A percentile compares a stretch with the other conserved stretches of the same genome.
These are phyloP conservation scores for Nannochloris sp. DNA, from an alignment of 139 green algal genomes.

Conservation along the genomic window DNA sequence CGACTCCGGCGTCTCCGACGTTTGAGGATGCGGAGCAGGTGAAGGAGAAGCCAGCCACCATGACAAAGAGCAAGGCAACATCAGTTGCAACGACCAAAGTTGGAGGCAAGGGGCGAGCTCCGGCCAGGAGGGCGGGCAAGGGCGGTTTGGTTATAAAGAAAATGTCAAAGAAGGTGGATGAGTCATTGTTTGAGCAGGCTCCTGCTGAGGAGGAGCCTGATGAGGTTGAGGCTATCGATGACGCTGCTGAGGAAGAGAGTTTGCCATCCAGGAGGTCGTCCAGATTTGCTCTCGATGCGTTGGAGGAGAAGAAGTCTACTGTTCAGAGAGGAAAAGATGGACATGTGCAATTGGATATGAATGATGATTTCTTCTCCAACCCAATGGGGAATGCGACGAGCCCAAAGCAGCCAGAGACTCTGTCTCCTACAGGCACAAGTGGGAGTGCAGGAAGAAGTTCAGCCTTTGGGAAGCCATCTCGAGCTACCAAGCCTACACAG, in stretches of 20 bases:
- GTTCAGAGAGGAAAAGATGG: slow-evolving; percentile 71
- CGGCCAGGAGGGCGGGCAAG: slow-evolving; percentile 4
- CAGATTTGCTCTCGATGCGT: slow-evolving; percentile 50
- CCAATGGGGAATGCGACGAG: slow-evolving; percentile 17
- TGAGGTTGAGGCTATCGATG: slow-evolving; percentile 1
- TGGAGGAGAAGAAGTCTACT: slow-evolving; percentile 28
- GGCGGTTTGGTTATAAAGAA: slow-evolving; percentile 79
- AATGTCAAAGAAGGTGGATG: slow-evolving; percentile 66
- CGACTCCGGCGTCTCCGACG: slow-evolving; percentile 3
- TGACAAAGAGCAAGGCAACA: not conserved
- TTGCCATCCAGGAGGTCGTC: slow-evolving; percentile 19
- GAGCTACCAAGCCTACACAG: not conserved
- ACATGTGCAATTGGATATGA: slow-evolving; percentile 53
- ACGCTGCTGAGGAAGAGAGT: slow-evolving; percentile 5
- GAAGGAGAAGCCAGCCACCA: not conserved
- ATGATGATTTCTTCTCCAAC: slow-evolving; percentile 54
- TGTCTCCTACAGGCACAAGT: not conserved
- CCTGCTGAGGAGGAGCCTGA: slow-evolving; percentile 20
- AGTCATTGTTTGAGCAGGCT: slow-evolving; percentile 68
- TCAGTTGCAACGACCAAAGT: slow-evolving; percentile 2
- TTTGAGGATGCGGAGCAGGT: not conserved
- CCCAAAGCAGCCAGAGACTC: not conserved
- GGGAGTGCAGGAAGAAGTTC: not conserved
- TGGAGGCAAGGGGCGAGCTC: slow-evolving; percentile 19
- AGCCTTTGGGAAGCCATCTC: slow-evolving; percentile 16